Percentiles rank a stretch among this genome's conserved stretches.
These are phyloP conservation scores for Globisporangium canariense DNA, from an alignment of 352 stramenopile species.

Conservation along the genomic window DNA sequence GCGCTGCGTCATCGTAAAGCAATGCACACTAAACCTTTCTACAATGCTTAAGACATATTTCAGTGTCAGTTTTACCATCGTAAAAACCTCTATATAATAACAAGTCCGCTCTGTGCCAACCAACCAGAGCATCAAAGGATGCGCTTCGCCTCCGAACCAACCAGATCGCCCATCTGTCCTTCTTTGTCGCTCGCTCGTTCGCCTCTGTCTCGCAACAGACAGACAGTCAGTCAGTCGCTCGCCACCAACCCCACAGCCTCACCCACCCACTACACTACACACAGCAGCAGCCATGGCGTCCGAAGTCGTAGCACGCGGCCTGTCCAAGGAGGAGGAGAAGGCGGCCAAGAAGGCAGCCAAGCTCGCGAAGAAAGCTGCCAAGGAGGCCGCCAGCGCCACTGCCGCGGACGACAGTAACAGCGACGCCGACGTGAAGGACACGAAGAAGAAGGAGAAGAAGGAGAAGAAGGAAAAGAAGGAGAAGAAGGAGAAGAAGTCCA, in stretches of 20 bases:
- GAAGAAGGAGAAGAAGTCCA: constrained; percentile 74
- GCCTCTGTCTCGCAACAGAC: constrained; percentile 5
- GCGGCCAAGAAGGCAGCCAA: constrained; percentile 53
- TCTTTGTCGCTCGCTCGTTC: constrained; percentile 5
- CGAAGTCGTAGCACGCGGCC: constrained; percentile 25
- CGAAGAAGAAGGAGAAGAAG: constrained; percentile 53
- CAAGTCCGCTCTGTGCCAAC: too few relatives aligned
- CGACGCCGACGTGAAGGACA: constrained; percentile 19
- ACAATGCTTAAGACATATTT: too few relatives aligned
- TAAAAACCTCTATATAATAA: too few relatives aligned
- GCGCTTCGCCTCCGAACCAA: constrained; percentile 7
- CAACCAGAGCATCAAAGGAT: neutral
- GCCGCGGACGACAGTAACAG: constrained; percentile 13
- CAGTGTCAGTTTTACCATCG: too few relatives aligned
- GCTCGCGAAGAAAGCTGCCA: constrained; percentile 49
- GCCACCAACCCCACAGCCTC: constrained; percentile 9
- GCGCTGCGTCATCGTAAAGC: neutral
- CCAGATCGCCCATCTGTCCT: neutral
- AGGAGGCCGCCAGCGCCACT: constrained; percentile 24
- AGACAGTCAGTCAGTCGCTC: neutral
- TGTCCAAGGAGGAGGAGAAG: constrained; percentile 64
- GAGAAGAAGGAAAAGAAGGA: constrained; percentile 63
- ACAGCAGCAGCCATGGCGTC: constrained; percentile 11
- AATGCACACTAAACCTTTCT: too few relatives aligned
- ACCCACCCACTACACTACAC: constrained; percentile 1